Evolutionary conservation across 805 yeast genomes (phyloP).

Genomic region (Cyberlindnera misumaiensis): DNA sequence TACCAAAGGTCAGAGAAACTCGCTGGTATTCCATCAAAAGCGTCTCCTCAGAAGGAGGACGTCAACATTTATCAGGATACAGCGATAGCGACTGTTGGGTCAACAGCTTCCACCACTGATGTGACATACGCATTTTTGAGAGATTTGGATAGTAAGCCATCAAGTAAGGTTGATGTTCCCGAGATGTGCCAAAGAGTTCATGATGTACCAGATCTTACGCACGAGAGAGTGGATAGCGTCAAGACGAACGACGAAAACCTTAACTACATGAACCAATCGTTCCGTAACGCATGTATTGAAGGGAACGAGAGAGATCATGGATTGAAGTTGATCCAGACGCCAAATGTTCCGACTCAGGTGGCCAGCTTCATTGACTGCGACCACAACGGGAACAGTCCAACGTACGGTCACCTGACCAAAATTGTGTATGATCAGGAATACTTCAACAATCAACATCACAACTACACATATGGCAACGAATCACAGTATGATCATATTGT

Average conservation of each 20-base stretch:
- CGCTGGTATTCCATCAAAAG: conserved; percentile 9
- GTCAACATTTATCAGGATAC: conserved; percentile 1
- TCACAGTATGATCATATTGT: too few relatives aligned
- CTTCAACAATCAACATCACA: neutral
- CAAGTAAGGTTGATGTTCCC: neutral
- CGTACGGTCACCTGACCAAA: neutral
- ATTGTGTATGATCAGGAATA: neutral
- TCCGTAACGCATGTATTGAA: neutral
- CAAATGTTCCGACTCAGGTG: neutral
- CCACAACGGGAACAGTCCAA: neutral
- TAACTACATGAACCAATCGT: neutral
- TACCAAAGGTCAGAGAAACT: conserved; percentile 12
- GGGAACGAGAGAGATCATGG: conserved; percentile 1
- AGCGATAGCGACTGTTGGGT: conserved; percentile 4
- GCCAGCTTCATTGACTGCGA: neutral
- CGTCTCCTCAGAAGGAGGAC: neutral
- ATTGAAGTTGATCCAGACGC: conserved; percentile 1
- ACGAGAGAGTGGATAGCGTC: conserved; percentile 6
- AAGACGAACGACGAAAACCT: conserved; percentile 13
- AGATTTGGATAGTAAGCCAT: neutral
- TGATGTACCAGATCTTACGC: conserved; percentile 9
- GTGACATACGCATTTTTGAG: conserved; percentile 7
- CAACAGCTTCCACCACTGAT: conserved; percentile 3
- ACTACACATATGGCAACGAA: neutral
- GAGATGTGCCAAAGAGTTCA: neutral